phyloP scores from a whole-genome alignment of 1,284 basidiomycete genomes.

The Leucoagaricus sp. region DNA sequence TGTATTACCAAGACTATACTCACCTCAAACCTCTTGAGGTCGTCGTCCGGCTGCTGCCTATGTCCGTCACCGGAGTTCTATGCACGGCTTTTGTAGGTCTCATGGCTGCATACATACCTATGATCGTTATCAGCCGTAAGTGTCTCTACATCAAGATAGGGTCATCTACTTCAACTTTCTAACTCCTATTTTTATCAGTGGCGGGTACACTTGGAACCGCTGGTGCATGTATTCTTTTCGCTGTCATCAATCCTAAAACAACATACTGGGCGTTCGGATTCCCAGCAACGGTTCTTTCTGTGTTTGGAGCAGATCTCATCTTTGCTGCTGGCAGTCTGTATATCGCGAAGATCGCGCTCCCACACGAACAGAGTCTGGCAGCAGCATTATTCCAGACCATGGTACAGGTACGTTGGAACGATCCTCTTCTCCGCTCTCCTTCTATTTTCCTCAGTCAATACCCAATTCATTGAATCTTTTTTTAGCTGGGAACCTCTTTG shows the following conservation, averaged over 20 bases:
- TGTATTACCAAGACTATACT: conserved; percentile 72
- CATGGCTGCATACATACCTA: conserved; percentile 57
- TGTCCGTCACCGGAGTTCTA: conserved; percentile 69
- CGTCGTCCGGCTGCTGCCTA: conserved; percentile 79
- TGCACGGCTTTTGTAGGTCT: conserved; percentile 73
- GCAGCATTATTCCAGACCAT: conserved; percentile 79
- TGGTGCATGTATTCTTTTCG: conserved; percentile 70
- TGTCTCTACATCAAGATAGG: conserved; percentile 4
- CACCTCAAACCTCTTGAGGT: conserved; percentile 59
- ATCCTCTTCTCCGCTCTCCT: too few relatives aligned
- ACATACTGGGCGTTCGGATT: conserved; percentile 85
- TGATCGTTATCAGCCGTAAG: conserved; percentile 59
- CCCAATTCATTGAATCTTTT: too few relatives aligned
- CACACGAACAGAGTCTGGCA: conserved; percentile 78
- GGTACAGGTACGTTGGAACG: conserved; percentile 66
- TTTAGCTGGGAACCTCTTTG: conserved; percentile 69
- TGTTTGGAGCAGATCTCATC: conserved; percentile 81
- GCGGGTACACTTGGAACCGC: conserved; percentile 65
- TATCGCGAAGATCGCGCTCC: conserved; percentile 67
- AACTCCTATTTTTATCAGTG: conserved; percentile 15
- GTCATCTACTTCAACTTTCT: not conserved
- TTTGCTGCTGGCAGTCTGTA: conserved; percentile 77
- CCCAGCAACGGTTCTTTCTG: conserved; percentile 70
- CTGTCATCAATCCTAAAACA: conserved; percentile 59
- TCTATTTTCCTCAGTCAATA: not conserved